Conservation (phyloP, 1,284 basidiomycete genomes). For the Tausonia pullulans region DNA sequence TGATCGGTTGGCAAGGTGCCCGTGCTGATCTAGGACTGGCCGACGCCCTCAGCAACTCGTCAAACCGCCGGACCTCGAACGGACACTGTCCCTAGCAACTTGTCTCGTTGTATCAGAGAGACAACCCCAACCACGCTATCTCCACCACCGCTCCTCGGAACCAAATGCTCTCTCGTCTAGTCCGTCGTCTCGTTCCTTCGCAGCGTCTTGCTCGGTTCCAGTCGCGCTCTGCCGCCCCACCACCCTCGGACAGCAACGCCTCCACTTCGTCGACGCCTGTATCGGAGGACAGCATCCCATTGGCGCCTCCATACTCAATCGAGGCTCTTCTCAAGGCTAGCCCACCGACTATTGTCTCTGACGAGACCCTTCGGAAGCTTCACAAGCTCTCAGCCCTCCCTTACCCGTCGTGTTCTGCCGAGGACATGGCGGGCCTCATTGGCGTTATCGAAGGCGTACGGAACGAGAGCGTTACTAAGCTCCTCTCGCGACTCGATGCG, state of each 20-base stretch:
- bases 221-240: neutral
- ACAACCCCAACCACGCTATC: too few relatives aligned
- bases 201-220: too few relatives aligned
- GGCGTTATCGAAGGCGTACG: slow-evolving; percentile 5
- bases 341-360: neutral
- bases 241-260: neutral
- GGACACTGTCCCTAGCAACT: too few relatives aligned
- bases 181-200: too few relatives aligned
- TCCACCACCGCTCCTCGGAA: too few relatives aligned
- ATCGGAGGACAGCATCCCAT: slow-evolving; percentile 7
- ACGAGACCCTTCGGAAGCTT: slow-evolving; percentile 2
- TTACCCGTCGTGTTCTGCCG: slow-evolving; percentile 2
- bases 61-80: too few relatives aligned
- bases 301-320: slow-evolving; percentile 9
- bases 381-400: slow-evolving; percentile 6
- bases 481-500: neutral
- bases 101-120: too few relatives aligned
- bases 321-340: neutral
- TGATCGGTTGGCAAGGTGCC: too few relatives aligned
- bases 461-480: neutral
- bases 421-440: slow-evolving; percentile 3
- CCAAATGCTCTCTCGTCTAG: too few relatives aligned
- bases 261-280: neutral
- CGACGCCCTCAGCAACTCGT: too few relatives aligned
- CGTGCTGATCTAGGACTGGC: too few relatives aligned